Evolutionary conservation across 1,284 basidiomycete genomes (phyloP), one percentile per base, ranked within the genome.

Genomic region (Austroboletus novae-zelandiae): DNA sequence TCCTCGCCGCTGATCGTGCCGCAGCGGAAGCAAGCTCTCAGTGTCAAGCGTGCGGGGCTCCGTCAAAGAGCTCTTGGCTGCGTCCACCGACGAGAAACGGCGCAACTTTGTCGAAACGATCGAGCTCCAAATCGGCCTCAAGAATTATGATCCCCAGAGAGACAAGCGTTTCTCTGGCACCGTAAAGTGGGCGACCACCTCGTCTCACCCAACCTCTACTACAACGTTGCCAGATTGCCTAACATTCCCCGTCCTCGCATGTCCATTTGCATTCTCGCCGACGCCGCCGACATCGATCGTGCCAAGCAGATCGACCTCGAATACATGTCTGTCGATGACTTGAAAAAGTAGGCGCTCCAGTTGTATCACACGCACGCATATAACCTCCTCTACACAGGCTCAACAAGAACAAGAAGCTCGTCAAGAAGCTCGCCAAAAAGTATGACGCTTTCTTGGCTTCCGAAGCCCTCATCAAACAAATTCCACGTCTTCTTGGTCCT

Each of bases 331-430:
- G 97, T 98, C 65, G 96, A 99, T 68, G 96, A 99, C 77, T 83
- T 99, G 78, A 99, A 99, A 79, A 99, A 99, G 92, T 89, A 59
- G 23, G 14, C 23, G 14, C 18, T n/a, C n/a, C 35, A 7, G 3
- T 14, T 14, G 35, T 17, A 14, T 17, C 5, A 8, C 35, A n/a
- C 35, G n/a, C 3, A 9, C 25, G 25, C 25, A 25, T 25, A 25
- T 25, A 25, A 8, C 17, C 17, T 39, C 1, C 5, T 40, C 25
- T 6, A 20, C 32, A 3, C 42, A 91, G 89, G 78, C 84, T 98
- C 64, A 98, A 97, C 89, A 97, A 97, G 82, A 99, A 99, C 87
- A 99, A 99, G 84, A 99, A 99, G 81, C 92, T 99, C 60, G 96
- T 99, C 71, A 99, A 99, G 86, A 99, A 96, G 82, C 91, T 99